Evolutionary conservation across 192 early-diverging fungal species (phyloP).

Genomic region (Diversispora eburnea): DNA sequence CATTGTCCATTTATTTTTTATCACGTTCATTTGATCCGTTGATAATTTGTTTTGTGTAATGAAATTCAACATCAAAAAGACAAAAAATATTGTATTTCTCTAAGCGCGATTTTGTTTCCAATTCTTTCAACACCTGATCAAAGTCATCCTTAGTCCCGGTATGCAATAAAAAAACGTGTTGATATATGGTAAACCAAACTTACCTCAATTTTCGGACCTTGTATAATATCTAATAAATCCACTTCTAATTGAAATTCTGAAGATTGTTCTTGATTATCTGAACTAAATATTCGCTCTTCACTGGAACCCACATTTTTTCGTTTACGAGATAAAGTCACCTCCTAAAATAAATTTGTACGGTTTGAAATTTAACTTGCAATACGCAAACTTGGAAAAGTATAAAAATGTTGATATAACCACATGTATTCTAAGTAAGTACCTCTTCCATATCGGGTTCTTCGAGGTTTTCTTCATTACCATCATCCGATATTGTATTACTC

Average conservation of each 20-base stretch:
- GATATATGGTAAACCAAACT: background rate
- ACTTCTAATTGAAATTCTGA: background rate
- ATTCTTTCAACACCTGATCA: background rate
- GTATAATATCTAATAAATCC: background rate
- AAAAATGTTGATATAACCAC: background rate
- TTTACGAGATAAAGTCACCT: background rate
- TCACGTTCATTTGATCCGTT: background rate
- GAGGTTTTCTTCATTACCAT: background rate
- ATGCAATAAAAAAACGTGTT: background rate
- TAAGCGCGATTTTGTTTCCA: constrained; percentile 2
- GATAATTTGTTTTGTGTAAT: constrained; percentile 9
- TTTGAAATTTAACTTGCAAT: background rate
- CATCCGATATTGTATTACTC: background rate
- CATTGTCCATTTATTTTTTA: constrained; percentile 15
- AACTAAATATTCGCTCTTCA: too few relatives aligned
- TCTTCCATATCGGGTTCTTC: background rate
- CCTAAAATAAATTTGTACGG: background rate
- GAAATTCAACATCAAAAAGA: constrained; percentile 16
- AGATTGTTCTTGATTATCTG: background rate
- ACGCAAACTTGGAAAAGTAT: background rate
- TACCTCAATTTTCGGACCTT: background rate
- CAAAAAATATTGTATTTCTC: constrained; percentile 12
- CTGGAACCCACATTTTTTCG: too few relatives aligned
- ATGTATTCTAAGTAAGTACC: background rate
- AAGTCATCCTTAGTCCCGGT: background rate